phyloP scores from a whole-genome alignment of 2,329 filamentous ascomycete species.

The Alternaria longipes region DNA sequence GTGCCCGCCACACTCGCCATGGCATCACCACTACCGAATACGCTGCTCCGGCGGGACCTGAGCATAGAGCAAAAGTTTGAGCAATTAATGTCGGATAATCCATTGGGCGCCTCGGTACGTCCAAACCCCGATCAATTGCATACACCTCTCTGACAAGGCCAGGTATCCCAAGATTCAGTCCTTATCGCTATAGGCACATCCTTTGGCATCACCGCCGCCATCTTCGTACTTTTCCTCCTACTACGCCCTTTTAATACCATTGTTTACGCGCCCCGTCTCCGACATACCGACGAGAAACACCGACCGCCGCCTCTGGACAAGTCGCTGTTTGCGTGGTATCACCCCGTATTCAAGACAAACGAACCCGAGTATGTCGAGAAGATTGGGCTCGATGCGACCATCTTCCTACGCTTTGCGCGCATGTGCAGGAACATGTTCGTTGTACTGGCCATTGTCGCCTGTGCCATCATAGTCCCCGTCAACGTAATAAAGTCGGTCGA shows the following conservation, averaged over 20 bases:
- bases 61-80: constrained; percentile 44
- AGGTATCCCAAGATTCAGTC: constrained; percentile 71
- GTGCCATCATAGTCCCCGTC: constrained; percentile 81
- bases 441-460: constrained; percentile 74
- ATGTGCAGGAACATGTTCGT: constrained; percentile 95
- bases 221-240: constrained; percentile 85
- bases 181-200: constrained; percentile 84
- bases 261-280: constrained; percentile 93
- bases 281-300: constrained; percentile 90
- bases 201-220: constrained; percentile 74
- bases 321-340: constrained; percentile 87
- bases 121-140: neutral
- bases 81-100: constrained; percentile 41
- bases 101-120: constrained; percentile 38
- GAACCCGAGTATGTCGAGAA: constrained; percentile 81
- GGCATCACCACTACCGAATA: constrained; percentile 24
- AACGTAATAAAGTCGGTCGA: constrained; percentile 62
- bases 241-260: constrained; percentile 89
- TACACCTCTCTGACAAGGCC: constrained; percentile 24
- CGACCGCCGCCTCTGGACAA: constrained; percentile 86
- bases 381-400: constrained; percentile 87
- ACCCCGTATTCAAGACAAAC: constrained; percentile 77
- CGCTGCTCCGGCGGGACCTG: constrained; percentile 39
- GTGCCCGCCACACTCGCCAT: constrained; percentile 28
- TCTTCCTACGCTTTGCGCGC: constrained; percentile 86